phyloP scores from a whole-genome alignment of 352 stramenopile genomes.

The Globisporangium barbulae region DNA sequence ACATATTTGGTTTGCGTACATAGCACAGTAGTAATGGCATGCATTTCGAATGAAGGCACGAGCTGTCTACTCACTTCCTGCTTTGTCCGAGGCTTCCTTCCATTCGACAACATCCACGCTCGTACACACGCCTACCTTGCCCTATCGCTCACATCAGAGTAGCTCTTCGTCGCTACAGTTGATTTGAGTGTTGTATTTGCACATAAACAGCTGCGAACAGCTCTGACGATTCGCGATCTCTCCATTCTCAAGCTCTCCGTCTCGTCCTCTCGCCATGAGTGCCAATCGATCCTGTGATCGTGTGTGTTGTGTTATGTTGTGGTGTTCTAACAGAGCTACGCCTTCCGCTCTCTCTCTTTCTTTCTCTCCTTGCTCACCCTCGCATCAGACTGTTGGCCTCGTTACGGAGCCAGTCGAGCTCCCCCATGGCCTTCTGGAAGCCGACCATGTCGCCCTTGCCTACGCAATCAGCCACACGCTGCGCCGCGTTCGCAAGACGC shows the following conservation, averaged over 20 bases:
- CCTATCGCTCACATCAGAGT: too few species aligned
- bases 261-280: not conserved
- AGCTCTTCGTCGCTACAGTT: too few species aligned
- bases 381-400: slow-evolving; percentile 77
- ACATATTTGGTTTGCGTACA: too few species aligned
- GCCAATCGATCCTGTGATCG: not conserved
- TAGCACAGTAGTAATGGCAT: too few species aligned
- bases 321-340: slow-evolving; percentile 3
- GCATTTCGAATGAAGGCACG: too few species aligned
- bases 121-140: too few species aligned
- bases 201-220: slow-evolving; percentile 9
- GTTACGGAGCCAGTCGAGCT: slow-evolving; percentile 74
- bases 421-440: slow-evolving; percentile 80
- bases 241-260: not conserved
- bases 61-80: too few species aligned
- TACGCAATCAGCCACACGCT: slow-evolving; percentile 73
- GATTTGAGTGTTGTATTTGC: slow-evolving; percentile 10
- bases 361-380: slow-evolving; percentile 26
- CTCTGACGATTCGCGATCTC: not conserved
- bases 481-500: slow-evolving; percentile 55
- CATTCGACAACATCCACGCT: too few species aligned
- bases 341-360: not conserved
- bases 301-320: not conserved
- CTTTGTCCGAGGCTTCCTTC: too few species aligned
- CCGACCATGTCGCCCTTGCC: slow-evolving; percentile 75